Evolutionary conservation across 805 yeast genomes (phyloP).

Genomic region (Ogataea siamensis): DNA sequence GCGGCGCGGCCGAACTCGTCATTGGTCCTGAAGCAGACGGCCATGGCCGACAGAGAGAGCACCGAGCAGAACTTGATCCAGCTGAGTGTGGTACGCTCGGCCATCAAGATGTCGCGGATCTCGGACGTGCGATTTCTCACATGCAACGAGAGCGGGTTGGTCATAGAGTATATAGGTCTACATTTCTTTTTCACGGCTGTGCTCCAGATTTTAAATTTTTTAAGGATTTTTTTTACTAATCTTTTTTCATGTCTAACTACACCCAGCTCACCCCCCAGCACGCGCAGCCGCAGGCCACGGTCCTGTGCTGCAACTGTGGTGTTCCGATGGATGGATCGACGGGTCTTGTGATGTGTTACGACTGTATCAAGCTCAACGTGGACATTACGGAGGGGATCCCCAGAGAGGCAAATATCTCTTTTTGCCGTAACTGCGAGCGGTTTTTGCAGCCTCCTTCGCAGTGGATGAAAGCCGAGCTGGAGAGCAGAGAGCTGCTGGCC

Average conservation of each 20-base stretch:
- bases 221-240: conserved; percentile 1
- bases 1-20: conserved; percentile 11
- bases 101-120: conserved; percentile 54
- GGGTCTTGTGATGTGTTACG: conserved; percentile 94
- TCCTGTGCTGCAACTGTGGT: conserved; percentile 97
- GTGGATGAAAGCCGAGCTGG: conserved; percentile 89
- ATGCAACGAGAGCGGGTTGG: conserved; percentile 24
- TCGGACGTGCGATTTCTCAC: conserved; percentile 42
- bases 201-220: conserved; percentile 1
- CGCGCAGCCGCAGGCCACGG: conserved; percentile 58
- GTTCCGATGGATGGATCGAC: conserved; percentile 95
- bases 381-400: conserved; percentile 95
- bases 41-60: conserved; percentile 45
- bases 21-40: conserved; percentile 47
- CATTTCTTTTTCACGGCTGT: conserved; percentile 4
- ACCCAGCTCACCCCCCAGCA: conserved; percentile 40
- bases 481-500: conserved; percentile 89
- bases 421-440: conserved; percentile 96
- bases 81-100: conserved; percentile 50
- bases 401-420: conserved; percentile 88
- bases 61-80: conserved; percentile 48
- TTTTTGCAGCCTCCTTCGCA: conserved; percentile 92
- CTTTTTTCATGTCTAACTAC: conserved; percentile 43
- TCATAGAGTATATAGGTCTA: neutral
- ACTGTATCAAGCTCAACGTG: conserved; percentile 89